Evolutionary conservation across 148 eudicot genomes (phyloP).

Genomic region (Vaccinium macrocarpon): DNA sequence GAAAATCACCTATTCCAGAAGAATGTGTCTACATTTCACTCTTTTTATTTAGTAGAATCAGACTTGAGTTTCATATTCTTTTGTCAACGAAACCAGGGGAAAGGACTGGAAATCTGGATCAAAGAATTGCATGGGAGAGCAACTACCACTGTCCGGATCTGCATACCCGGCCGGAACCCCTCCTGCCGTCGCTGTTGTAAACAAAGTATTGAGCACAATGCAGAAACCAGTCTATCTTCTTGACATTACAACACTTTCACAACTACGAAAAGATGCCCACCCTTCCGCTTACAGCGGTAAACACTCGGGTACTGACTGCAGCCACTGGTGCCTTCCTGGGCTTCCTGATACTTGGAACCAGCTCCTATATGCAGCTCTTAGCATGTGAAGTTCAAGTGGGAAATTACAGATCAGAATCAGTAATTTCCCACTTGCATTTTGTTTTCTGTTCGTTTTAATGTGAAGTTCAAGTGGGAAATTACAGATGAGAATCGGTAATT

Average conservation of each 20-base stretch:
- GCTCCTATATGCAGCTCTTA: constrained; percentile 41
- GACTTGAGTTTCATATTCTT: background rate
- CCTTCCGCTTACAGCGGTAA: constrained; percentile 55
- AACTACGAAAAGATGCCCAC: constrained; percentile 75
- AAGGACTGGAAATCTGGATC: constrained; percentile 39
- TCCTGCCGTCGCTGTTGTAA: constrained; percentile 37
- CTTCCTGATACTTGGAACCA: constrained; percentile 62
- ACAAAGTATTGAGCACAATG: constrained; percentile 57
- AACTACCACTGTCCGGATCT: constrained; percentile 27
- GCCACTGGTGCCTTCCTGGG: constrained; percentile 97
- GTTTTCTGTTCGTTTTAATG: background rate
- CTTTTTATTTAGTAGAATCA: background rate
- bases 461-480: background rate
- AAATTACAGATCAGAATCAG: background rate
- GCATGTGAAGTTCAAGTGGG: constrained; percentile 25
- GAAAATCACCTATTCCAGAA: background rate
- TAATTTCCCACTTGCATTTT: background rate
- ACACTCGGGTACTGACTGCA: constrained; percentile 57
- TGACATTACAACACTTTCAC: constrained; percentile 65
- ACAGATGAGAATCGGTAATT: background rate
- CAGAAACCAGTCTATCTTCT: constrained; percentile 68
- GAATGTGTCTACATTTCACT: background rate
- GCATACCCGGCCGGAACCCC: constrained; percentile 44
- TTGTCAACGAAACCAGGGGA: constrained; percentile 42
- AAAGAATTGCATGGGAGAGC: constrained; percentile 28